These are phyloP conservation scores for Euphorbia schlechtendalii DNA, from an alignment of 441 rosid genomes.

Conservation along the genomic window DNA sequence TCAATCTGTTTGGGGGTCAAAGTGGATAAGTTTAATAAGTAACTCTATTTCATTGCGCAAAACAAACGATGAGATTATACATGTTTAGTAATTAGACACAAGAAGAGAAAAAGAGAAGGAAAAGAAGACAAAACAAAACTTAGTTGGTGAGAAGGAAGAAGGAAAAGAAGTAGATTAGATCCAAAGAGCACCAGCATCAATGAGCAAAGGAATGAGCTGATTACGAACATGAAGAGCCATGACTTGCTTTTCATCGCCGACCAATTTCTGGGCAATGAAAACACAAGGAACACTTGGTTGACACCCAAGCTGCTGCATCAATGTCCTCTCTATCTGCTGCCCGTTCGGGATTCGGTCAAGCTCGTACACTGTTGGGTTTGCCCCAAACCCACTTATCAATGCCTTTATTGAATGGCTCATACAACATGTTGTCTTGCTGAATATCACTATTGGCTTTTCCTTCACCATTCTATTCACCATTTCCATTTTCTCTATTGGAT, in stretches of 20 bases:
- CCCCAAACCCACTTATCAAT: conserved; percentile 51
- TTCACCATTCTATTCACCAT: conserved; percentile 31
- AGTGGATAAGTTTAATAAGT: too few relatives aligned
- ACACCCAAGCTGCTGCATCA: conserved; percentile 42
- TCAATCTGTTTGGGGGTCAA: too few relatives aligned
- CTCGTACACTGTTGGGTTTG: conserved; percentile 54
- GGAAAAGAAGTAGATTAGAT: conserved; percentile 3
- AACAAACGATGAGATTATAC: too few relatives aligned
- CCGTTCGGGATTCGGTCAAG: conserved; percentile 51
- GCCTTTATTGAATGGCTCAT: conserved; percentile 58
- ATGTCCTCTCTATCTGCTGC: conserved; percentile 44
- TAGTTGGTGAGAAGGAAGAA: too few relatives aligned
- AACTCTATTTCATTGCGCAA: too few relatives aligned
- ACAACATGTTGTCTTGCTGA: conserved; percentile 68
- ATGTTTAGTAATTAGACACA: too few relatives aligned
- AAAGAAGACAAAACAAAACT: too few relatives aligned
- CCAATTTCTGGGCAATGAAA: conserved; percentile 57
- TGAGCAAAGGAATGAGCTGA: conserved; percentile 52
- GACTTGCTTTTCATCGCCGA: conserved; percentile 66
- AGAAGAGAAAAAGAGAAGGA: too few relatives aligned
- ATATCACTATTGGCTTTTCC: conserved; percentile 58
- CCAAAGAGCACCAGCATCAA: conserved; percentile 37
- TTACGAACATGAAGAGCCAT: conserved; percentile 65
- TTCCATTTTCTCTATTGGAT: conserved; percentile 16
- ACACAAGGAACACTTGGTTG: conserved; percentile 61